phyloP scores from a whole-genome alignment of 208 protist species.

The Leishmania tropica region DNA sequence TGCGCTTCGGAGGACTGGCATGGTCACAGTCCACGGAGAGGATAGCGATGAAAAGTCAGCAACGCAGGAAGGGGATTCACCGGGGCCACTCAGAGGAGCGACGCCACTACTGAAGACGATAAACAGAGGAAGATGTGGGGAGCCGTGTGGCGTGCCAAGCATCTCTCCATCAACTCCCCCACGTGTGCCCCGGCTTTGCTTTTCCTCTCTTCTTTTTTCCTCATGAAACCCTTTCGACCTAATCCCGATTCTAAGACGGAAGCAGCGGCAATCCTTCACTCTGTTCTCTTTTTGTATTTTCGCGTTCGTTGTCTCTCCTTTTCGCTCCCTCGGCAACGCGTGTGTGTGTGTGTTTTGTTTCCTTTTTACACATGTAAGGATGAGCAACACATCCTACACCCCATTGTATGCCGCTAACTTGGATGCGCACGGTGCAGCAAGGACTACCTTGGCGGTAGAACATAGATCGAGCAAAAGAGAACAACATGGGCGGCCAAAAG shows the following conservation, averaged over 20 bases:
- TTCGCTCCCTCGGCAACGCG: too few relatives aligned
- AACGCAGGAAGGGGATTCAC: neutral
- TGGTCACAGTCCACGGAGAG: neutral
- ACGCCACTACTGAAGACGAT: neutral
- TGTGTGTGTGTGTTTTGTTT: neutral
- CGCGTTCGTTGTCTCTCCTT: neutral
- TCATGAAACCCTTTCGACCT: too few relatives aligned
- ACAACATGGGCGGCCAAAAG: neutral
- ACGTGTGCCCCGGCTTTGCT: neutral
- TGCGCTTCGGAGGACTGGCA: neutral
- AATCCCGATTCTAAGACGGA: neutral
- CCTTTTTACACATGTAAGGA: neutral
- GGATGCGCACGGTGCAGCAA: neutral
- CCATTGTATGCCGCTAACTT: neutral
- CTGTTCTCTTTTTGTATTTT: neutral
- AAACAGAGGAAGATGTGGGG: neutral
- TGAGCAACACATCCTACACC: neutral
- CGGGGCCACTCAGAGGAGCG: neutral
- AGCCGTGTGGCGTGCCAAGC: neutral
- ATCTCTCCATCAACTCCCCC: neutral
- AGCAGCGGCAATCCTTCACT: neutral
- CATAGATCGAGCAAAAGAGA: neutral
- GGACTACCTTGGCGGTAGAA: neutral
- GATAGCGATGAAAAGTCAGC: neutral
- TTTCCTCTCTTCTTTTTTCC: neutral